Percentiles rank a stretch among this genome's conserved stretches.
Evolutionary conservation across 2,329 filamentous ascomycete species (phyloP).

Genomic region (Colletotrichum cereale): DNA sequence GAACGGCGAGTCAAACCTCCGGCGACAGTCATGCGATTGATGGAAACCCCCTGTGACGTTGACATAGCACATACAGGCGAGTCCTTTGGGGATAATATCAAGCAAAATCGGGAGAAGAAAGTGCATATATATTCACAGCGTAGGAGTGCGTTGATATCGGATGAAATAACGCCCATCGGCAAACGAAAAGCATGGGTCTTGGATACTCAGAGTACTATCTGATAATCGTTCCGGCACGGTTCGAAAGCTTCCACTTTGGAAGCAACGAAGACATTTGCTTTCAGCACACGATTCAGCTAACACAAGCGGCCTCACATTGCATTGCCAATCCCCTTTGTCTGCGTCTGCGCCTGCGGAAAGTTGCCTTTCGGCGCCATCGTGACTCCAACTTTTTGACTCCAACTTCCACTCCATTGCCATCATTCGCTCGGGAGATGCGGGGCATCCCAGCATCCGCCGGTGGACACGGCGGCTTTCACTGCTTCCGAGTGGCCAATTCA

Average conservation of each 20-base stretch:
- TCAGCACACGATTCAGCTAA: background rate
- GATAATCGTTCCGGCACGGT: too few relatives aligned
- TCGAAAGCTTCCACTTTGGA: too few relatives aligned
- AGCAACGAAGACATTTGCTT: background rate
- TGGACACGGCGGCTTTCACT: slow-evolving; percentile 33
- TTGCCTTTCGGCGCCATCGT: background rate
- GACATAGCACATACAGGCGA: slow-evolving; percentile 12
- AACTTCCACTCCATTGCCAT: background rate
- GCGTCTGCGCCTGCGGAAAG: background rate
- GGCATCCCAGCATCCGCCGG: slow-evolving; percentile 12
- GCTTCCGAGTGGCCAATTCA: slow-evolving; percentile 30
- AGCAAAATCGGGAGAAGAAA: background rate
- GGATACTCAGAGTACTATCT: background rate
- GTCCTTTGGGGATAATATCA: background rate
- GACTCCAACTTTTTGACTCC: slow-evolving; percentile 2
- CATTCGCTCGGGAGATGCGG: slow-evolving; percentile 19
- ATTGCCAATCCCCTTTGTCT: background rate
- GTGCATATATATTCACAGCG: background rate
- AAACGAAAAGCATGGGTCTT: background rate
- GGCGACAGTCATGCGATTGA: slow-evolving; percentile 20
- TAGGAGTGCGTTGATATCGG: background rate
- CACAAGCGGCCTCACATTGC: background rate
- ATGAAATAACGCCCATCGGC: background rate
- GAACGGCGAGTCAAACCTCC: background rate
- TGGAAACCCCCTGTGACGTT: slow-evolving; percentile 11